phyloP scores from a whole-genome alignment of 2,329 filamentous ascomycete genomes.

The Dryadomyces quercivorus region DNA sequence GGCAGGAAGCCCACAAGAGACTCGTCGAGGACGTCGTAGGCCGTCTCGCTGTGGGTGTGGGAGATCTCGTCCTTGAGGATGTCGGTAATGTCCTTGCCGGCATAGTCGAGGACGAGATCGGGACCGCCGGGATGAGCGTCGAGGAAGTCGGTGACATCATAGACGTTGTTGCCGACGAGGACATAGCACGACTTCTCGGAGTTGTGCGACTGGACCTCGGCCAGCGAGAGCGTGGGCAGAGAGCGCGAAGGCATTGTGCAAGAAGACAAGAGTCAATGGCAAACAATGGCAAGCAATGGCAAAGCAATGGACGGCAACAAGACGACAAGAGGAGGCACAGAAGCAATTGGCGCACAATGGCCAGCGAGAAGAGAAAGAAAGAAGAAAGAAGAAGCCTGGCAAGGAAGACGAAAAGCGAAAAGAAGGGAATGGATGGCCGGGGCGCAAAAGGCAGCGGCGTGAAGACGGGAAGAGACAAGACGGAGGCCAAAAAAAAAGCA shows the following conservation, averaged over 20 bases:
- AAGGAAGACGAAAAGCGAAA: background rate
- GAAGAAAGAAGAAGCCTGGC: background rate
- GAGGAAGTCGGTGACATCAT: slow-evolving; percentile 86
- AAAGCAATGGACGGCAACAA: background rate
- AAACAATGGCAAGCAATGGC: background rate
- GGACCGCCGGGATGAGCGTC: slow-evolving; percentile 83
- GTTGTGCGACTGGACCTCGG: slow-evolving; percentile 74
- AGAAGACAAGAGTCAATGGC: background rate
- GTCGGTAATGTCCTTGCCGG: slow-evolving; percentile 69
- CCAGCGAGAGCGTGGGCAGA: slow-evolving; percentile 69
- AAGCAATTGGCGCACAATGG: background rate
- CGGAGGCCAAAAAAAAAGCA: background rate
- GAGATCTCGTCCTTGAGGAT: slow-evolving; percentile 77
- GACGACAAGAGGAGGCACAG: background rate
- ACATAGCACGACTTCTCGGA: slow-evolving; percentile 81
- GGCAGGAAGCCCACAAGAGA: slow-evolving; percentile 71
- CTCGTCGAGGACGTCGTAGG: slow-evolving; percentile 93
- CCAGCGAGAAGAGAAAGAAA: background rate
- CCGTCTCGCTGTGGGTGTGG: slow-evolving; percentile 77
- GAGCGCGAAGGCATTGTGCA: slow-evolving; percentile 68
- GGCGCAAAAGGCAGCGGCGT: background rate
- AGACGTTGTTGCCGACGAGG: slow-evolving; percentile 79
- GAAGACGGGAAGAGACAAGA: background rate
- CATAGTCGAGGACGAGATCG: slow-evolving; percentile 81
- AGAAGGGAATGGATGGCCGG: background rate